Evolutionary conservation across 164 flowering plant species (phyloP), one percentile per base, ranked within the genome.

Genomic region (Berberis vulgaris): DNA sequence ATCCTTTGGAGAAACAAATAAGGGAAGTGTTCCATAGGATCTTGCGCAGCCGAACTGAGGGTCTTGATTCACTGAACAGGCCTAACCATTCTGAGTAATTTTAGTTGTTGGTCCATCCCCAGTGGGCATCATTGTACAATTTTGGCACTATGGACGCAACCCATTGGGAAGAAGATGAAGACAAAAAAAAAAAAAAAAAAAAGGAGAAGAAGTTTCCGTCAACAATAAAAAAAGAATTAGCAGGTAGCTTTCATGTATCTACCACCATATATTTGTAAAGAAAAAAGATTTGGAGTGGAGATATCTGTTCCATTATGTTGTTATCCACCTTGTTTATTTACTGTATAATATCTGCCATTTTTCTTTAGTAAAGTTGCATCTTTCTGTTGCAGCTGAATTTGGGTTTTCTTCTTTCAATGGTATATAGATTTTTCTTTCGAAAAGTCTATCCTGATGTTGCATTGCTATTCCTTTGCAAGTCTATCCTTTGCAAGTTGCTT

Each of bases 21-120:
- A 81, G 98, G 57, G 95, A 91, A 70, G 96, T 86, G 49, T 94
- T 94, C 46, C 97, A 86, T 63, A 74, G 87, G 72, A 82, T 89
- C 49, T 87, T 89, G 26, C 76, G 81, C 7, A 79, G 88, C 78
- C 81, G 97, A 54, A 91, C 90, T 0, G 95, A 87, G 68, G 87
- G 88, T 43, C 87, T 91, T 49, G 98, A 85, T 66, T 73, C 79
- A 43, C 57, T 81, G 73, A 83, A 80, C 39, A 79, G 71, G 70
- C 65, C 69, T 50, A 74, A 69, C 64, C 10, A 70, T 70, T 46
- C 74, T 26, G 84, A 79, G 62, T 85, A 50, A 70, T 64, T 26
- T 47, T 2, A 6, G 50, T 7, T 4, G 41, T 12, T 62, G 54
- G 56, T 67, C 52, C 52, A 64, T 63, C 10, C 5, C 54, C 39